Conservation (phyloP, 2,329 filamentous ascomycete species). For the Anisogramma anomala region DNA sequence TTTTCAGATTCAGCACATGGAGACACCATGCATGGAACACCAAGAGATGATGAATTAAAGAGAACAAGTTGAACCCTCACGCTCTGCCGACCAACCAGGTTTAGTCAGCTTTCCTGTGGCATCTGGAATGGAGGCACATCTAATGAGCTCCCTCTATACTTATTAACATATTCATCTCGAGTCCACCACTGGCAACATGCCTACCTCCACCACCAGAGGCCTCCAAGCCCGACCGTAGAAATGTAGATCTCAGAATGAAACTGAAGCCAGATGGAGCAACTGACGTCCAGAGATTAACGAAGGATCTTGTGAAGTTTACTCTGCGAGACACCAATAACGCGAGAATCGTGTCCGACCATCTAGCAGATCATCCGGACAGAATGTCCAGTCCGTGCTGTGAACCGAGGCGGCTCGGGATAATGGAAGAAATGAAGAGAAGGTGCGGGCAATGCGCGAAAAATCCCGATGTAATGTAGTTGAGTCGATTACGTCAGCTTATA, state of each 20-base stretch:
- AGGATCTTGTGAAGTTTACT: slow-evolving; percentile 33
- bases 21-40: too few species aligned
- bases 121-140: too few species aligned
- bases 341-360: slow-evolving; percentile 17
- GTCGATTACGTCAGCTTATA: slow-evolving; percentile 14
- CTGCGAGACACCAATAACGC: slow-evolving; percentile 30
- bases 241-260: slow-evolving; percentile 52
- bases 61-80: too few species aligned
- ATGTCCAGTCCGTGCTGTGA: slow-evolving; percentile 18
- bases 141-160: too few species aligned
- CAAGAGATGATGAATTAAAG: too few species aligned
- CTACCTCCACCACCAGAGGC: neutral
- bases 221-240: slow-evolving; percentile 7
- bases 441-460: neutral
- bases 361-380: slow-evolving; percentile 21
- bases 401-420: slow-evolving; percentile 43
- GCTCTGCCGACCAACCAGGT: too few species aligned
- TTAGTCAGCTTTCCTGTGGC: too few species aligned
- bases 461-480: too few species aligned
- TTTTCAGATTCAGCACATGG: too few species aligned
- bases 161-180: too few species aligned
- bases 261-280: slow-evolving; percentile 37
- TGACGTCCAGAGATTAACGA: slow-evolving; percentile 46
- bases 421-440: slow-evolving; percentile 26
- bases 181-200: too few species aligned